Conservation (phyloP, 1,139 yeast genomes). For the Debaryomycetaceae sp. region DNA sequence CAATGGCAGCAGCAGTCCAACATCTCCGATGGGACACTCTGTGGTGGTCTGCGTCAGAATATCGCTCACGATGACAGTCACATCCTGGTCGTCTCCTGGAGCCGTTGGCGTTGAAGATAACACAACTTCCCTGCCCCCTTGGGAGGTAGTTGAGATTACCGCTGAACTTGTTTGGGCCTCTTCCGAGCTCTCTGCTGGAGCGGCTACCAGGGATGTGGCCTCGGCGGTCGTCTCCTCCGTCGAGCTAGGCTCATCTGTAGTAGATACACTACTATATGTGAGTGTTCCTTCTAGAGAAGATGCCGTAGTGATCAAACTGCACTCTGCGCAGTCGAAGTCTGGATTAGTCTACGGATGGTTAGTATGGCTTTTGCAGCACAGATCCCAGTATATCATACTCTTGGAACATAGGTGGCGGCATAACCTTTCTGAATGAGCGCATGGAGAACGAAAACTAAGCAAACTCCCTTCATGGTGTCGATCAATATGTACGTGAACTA, state of each 20-base stretch:
- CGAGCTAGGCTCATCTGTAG: not conserved
- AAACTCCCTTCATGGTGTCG: not conserved
- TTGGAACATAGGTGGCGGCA: conserved; percentile 8
- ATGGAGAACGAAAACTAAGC: not conserved
- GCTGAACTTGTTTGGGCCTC: not conserved
- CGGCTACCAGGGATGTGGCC: not conserved
- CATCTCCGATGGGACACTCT: not conserved
- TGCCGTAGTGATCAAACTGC: conserved; percentile 21
- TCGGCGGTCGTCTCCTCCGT: not conserved
- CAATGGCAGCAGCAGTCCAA: not conserved
- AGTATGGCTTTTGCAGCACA: not conserved
- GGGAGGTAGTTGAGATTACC: not conserved
- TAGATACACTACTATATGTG: conserved; percentile 5
- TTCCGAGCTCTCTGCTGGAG: not conserved
- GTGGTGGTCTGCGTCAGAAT: conserved; percentile 1
- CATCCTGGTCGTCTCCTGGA: not conserved
- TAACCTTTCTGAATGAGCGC: not conserved
- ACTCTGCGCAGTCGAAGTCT: conserved; percentile 23
- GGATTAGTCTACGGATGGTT: conserved; percentile 19
- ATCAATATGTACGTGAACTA: no score
- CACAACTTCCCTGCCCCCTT: not conserved
- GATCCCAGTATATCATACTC: conserved; percentile 9
- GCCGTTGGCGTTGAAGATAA: not conserved
- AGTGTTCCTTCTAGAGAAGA: conserved; percentile 20
- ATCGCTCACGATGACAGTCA: not conserved